Evolutionary conservation across 208 protist genomes (phyloP).

Genomic region (Leishmania major): DNA sequence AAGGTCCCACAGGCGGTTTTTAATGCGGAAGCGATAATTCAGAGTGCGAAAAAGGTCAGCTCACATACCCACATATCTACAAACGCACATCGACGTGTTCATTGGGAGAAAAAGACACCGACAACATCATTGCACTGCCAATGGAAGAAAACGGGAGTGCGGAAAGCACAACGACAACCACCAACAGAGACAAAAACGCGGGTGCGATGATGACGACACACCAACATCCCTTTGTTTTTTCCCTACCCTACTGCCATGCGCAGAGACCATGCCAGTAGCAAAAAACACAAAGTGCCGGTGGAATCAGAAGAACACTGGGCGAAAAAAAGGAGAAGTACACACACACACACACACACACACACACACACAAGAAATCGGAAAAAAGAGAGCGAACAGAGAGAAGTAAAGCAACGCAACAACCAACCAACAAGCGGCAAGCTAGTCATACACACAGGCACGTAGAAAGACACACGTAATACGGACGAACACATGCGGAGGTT

Average conservation of each 20-base stretch:
- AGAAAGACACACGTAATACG: neutral
- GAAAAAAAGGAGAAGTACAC: neutral
- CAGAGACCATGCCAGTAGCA: neutral
- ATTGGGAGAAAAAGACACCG: neutral
- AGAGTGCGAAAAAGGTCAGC: neutral
- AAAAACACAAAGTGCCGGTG: neutral
- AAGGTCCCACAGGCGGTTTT: neutral
- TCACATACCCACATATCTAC: neutral
- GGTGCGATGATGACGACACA: neutral
- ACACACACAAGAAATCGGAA: too few species aligned
- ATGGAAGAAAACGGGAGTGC: neutral
- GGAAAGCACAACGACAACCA: neutral
- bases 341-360: neutral
- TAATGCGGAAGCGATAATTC: neutral
- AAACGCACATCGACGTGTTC: neutral
- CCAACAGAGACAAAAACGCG: constrained; percentile 14
- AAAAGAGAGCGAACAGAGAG: neutral
- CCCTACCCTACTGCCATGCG: neutral
- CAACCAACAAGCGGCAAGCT: neutral
- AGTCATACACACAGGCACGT: neutral
- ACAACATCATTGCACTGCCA: neutral
- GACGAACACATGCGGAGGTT: too few species aligned
- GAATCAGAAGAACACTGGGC: neutral
- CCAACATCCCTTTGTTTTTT: neutral
- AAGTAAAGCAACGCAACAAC: constrained; percentile 7